These are phyloP conservation scores for Pseudogymnoascus verrucosus DNA, from an alignment of 2,329 filamentous ascomycete species.

Conservation along the genomic window DNA sequence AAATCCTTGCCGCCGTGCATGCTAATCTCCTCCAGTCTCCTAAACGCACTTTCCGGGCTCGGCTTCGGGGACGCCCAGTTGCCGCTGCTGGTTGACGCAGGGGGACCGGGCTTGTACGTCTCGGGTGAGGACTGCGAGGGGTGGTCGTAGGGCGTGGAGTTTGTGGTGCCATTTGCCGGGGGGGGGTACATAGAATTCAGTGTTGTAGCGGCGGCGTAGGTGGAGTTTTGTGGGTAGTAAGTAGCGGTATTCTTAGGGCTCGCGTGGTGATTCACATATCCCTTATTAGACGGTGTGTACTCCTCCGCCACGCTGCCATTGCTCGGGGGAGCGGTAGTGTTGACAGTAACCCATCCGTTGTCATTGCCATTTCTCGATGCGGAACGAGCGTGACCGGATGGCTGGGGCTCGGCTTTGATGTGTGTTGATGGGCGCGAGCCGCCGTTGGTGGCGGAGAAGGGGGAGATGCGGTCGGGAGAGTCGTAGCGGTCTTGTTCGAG, in stretches of 20 bases:
- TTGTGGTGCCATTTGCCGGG: not conserved
- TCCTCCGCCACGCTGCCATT: not conserved
- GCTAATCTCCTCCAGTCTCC: not conserved
- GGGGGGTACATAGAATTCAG: not conserved
- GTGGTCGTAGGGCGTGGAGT: not conserved
- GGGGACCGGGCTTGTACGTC: not conserved
- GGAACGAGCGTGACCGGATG: not conserved
- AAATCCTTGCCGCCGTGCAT: not conserved
- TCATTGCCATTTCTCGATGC: not conserved
- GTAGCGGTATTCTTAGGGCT: not conserved
- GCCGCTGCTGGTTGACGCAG: not conserved
- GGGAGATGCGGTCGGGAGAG: not conserved
- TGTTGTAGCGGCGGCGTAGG: not conserved
- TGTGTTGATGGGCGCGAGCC: not conserved
- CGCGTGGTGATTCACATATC: not conserved
- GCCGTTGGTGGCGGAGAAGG: not conserved
- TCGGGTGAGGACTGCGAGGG: not conserved
- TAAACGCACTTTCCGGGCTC: not conserved
- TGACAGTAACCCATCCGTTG: not conserved
- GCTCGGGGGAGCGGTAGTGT: not conserved
- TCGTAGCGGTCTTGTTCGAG: constrained; percentile 2
- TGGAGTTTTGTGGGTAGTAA: not conserved
- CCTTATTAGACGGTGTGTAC: not conserved
- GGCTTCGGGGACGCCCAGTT: not conserved
- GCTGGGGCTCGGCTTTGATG: not conserved